Evolutionary conservation across 176 grass and related monocot genomes (phyloP).

Genomic region (Paspalum notatum): DNA sequence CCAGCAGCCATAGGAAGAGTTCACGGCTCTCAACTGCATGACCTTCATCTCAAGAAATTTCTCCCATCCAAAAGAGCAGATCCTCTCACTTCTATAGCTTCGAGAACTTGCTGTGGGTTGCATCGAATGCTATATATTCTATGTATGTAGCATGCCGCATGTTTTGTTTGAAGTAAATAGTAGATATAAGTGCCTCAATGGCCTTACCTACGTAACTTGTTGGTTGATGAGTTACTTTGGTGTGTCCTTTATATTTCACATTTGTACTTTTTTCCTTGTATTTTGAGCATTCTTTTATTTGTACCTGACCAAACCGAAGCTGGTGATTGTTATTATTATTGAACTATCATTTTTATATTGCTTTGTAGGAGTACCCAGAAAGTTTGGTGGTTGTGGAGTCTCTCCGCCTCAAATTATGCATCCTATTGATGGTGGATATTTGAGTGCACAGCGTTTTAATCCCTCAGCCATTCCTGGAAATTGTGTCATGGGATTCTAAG

Average conservation of each 20-base stretch:
- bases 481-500: background rate
- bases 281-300: background rate
- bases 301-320: background rate
- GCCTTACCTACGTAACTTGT: background rate
- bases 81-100: too few species aligned
- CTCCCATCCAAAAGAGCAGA: too few species aligned
- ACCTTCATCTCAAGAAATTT: too few species aligned
- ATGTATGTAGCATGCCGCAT: background rate
- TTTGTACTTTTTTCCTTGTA: too few species aligned
- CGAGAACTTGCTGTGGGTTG: too few species aligned
- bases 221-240: background rate
- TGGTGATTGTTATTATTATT: background rate
- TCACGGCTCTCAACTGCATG: too few species aligned
- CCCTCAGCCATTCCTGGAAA: background rate
- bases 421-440: background rate
- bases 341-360: background rate
- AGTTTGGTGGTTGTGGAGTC: background rate
- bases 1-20: too few species aligned
- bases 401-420: background rate
- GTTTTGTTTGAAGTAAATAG: background rate
- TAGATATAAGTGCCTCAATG: too few species aligned
- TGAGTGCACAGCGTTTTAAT: background rate
- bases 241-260: too few species aligned
- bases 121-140: background rate
- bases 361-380: background rate